These are phyloP conservation scores for Aspergillus quadricinctus DNA, from an alignment of 2,329 filamentous ascomycete genomes.

Conservation along the genomic window DNA sequence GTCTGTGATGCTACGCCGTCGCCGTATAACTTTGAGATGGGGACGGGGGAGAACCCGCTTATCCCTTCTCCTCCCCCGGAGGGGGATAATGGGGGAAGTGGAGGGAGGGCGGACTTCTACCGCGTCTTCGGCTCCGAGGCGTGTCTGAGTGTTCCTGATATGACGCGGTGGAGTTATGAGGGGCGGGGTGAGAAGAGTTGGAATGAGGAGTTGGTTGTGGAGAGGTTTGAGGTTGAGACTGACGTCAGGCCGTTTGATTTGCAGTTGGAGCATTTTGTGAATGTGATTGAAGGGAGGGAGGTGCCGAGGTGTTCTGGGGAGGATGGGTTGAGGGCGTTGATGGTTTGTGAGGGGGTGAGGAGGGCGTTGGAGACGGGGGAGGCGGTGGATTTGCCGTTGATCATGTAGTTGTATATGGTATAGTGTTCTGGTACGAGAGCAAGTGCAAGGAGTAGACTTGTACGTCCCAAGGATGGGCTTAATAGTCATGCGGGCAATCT, in stretches of 20 bases:
- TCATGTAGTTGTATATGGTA: too few species aligned
- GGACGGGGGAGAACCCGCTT: slow-evolving; percentile 55
- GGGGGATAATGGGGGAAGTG: too few species aligned
- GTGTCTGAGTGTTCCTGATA: slow-evolving; percentile 52
- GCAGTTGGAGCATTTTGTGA: slow-evolving; percentile 50
- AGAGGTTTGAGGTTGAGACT: slow-evolving; percentile 27
- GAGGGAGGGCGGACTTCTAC: slow-evolving; percentile 43
- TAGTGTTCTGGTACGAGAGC: too few species aligned
- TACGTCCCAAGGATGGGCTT: too few species aligned
- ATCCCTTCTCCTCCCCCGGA: slow-evolving; percentile 38
- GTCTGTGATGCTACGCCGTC: slow-evolving; percentile 50
- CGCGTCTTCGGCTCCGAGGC: slow-evolving; percentile 52
- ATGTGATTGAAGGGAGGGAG: slow-evolving; percentile 43
- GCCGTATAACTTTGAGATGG: slow-evolving; percentile 53
- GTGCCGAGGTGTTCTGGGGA: slow-evolving; percentile 45
- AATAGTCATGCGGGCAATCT: too few species aligned
- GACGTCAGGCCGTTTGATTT: slow-evolving; percentile 47
- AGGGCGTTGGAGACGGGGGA: slow-evolving; percentile 38
- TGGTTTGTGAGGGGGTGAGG: slow-evolving; percentile 51
- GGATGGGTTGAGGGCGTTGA: slow-evolving; percentile 49
- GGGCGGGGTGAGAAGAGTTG: slow-evolving; percentile 39
- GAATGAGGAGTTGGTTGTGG: slow-evolving; percentile 33
- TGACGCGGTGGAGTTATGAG: slow-evolving; percentile 48
- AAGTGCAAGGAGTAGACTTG: too few species aligned
- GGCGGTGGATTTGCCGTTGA: slow-evolving; percentile 27